phyloP scores from a whole-genome alignment of 2,329 filamentous ascomycete genomes.

The Celoporthe dispersa region DNA sequence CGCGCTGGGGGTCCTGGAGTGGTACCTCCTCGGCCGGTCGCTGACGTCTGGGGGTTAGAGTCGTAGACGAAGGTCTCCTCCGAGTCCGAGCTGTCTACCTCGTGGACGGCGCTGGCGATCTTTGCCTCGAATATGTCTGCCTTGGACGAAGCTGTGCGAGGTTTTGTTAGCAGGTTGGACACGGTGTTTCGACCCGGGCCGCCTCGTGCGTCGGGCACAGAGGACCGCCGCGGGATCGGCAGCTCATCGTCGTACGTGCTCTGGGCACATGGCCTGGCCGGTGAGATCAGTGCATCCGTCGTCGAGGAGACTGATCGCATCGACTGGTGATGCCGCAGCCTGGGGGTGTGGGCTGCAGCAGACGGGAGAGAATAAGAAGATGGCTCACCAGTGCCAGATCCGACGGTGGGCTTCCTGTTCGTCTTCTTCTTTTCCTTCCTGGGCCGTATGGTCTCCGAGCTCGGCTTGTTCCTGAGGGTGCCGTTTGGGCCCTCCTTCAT shows the following conservation, averaged over 20 bases:
- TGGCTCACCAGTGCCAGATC: conserved; percentile 73
- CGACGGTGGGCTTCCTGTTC: conserved; percentile 73
- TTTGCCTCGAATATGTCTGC: conserved; percentile 98
- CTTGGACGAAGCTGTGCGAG: conserved; percentile 78
- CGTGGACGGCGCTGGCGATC: conserved; percentile 92
- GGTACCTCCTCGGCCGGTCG: conserved; percentile 74
- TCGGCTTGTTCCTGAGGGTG: conserved; percentile 83
- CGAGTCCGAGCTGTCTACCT: conserved; percentile 94
- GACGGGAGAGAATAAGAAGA: conserved; percentile 26
- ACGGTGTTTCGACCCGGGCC: conserved; percentile 44
- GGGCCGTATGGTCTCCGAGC: conserved; percentile 93
- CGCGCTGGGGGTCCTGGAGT: conserved; percentile 92
- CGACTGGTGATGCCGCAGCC: conserved; percentile 48
- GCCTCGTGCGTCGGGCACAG: conserved; percentile 33
- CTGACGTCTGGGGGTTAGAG: conserved; percentile 78
- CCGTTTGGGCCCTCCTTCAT: conserved; percentile 68
- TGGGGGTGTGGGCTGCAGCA: conserved; percentile 36
- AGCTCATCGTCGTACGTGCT: conserved; percentile 40
- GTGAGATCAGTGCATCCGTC: conserved; percentile 40
- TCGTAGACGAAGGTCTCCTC: conserved; percentile 99
- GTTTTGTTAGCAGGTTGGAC: conserved; percentile 51
- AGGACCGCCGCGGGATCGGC: conserved; percentile 33
- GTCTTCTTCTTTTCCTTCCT: conserved; percentile 90
- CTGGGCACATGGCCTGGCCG: conserved; percentile 42
- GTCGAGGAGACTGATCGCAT: conserved; percentile 42